Evolutionary conservation across 2,329 filamentous ascomycete species (phyloP).

Genomic region (Epichloe elymi): DNA sequence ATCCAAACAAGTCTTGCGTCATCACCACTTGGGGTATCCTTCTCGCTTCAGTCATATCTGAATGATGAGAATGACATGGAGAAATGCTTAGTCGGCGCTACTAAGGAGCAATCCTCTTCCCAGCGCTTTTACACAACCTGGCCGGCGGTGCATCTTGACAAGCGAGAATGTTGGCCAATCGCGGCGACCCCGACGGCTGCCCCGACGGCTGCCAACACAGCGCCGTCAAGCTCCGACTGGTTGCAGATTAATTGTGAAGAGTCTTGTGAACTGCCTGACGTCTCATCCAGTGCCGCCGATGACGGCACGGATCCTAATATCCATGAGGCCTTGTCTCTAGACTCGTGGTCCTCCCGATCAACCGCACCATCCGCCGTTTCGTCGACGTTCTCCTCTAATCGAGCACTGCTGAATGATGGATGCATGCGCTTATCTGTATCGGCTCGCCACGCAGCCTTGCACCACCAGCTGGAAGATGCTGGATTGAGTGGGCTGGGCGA

Average conservation of each 20-base stretch:
- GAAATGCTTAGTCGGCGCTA: background rate
- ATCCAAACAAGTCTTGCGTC: background rate
- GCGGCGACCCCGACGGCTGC: background rate
- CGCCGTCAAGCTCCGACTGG: background rate
- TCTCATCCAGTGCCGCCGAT: background rate
- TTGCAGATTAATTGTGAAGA: background rate
- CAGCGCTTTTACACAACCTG: background rate
- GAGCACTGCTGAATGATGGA: background rate
- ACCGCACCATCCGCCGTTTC: background rate
- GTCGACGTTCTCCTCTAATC: slow-evolving; percentile 1
- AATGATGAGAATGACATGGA: slow-evolving; percentile 2
- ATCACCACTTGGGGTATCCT: background rate
- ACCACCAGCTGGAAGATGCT: slow-evolving; percentile 4
- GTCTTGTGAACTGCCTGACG: background rate
- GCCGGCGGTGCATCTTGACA: background rate
- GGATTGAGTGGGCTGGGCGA: slow-evolving; percentile 6
- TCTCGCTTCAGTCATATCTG: slow-evolving; percentile 2
- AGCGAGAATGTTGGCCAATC: background rate
- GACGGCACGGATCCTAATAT: background rate
- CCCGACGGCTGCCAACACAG: background rate
- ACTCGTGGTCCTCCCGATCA: background rate
- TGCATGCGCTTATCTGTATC: background rate
- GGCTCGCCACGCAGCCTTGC: slow-evolving; percentile 1
- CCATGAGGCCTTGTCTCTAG: background rate
- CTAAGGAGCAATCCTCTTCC: background rate